These are phyloP conservation scores for Jimgerdemannia lactiflua DNA, from an alignment of 192 early-diverging fungal genomes.

Conservation along the genomic window DNA sequence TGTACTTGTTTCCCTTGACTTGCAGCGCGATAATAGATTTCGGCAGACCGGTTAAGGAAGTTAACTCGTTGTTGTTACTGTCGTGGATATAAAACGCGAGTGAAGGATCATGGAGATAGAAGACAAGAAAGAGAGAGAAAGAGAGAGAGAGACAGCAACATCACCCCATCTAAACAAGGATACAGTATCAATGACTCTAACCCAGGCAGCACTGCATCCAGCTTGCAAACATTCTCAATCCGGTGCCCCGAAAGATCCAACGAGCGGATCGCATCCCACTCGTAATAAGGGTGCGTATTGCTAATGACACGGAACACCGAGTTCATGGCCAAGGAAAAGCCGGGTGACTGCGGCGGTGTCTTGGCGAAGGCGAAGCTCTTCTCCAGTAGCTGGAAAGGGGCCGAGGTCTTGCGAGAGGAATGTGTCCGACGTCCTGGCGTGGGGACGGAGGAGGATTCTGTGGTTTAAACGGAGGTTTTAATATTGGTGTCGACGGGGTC, in stretches of 20 bases:
- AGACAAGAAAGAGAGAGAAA: too few species aligned
- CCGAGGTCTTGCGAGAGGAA: neutral
- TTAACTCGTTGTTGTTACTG: neutral
- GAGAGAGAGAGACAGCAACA: neutral
- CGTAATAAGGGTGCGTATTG: neutral
- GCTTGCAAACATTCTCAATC: neutral
- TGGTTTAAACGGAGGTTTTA: neutral
- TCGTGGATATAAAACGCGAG: neutral
- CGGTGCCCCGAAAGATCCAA: neutral
- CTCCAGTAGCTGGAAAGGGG: neutral
- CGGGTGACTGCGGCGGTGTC: neutral
- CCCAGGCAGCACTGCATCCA: neutral
- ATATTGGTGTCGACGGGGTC: too few species aligned
- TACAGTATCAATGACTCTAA: neutral
- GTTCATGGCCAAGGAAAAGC: neutral
- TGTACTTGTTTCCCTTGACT: neutral
- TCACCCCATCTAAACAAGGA: neutral
- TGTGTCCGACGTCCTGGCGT: neutral
- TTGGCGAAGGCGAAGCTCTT: neutral
- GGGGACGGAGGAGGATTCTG: neutral
- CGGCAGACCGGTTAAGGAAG: neutral
- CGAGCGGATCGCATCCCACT: neutral
- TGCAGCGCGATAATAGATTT: neutral
- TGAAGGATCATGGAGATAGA: neutral
- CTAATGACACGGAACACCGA: neutral